A percentile compares a stretch with the other conserved stretches of the same genome.
phyloP scores from a whole-genome alignment of 2,329 filamentous ascomycete species.

The Penicillium palitans region DNA sequence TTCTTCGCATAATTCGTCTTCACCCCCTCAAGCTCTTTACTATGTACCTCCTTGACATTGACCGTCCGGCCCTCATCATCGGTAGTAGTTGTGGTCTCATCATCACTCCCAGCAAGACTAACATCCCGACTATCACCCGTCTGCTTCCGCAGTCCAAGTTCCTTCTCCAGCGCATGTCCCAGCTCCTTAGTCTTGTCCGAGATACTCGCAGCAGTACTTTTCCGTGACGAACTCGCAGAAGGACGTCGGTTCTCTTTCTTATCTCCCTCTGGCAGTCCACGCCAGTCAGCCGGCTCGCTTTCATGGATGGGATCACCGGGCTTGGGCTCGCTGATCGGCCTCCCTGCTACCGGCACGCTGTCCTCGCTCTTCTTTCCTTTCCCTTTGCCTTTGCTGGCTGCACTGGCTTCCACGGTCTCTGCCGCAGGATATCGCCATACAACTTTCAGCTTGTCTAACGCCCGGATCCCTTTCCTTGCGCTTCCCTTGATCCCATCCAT shows the following conservation, averaged over 20 bases:
- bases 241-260: slow-evolving; percentile 8
- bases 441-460: slow-evolving; percentile 78
- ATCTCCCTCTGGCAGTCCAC: slow-evolving; percentile 50
- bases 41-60: slow-evolving; percentile 30
- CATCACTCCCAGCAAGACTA: slow-evolving; percentile 71
- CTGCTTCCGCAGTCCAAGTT: slow-evolving; percentile 67
- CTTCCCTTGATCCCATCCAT: slow-evolving; percentile 97
- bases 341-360: slow-evolving; percentile 28
- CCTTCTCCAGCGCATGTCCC: slow-evolving; percentile 46
- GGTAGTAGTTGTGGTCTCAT: slow-evolving; percentile 26
- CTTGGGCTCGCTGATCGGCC: slow-evolving; percentile 63
- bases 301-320: slow-evolving; percentile 70
- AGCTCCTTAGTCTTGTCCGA: slow-evolving; percentile 7
- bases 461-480: slow-evolving; percentile 74
- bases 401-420: slow-evolving; percentile 9
- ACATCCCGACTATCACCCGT: slow-evolving; percentile 66
- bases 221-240: background rate
- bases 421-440: slow-evolving; percentile 66
- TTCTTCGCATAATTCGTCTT: slow-evolving; percentile 36
- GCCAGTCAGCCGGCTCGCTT: slow-evolving; percentile 72
- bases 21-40: slow-evolving; percentile 42
- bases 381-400: background rate
- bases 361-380: slow-evolving; percentile 28
- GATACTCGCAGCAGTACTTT: background rate
- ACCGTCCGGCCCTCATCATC: slow-evolving; percentile 28